Conservation (phyloP, 345 rosid genomes). For the Salix arbutifolia region DNA sequence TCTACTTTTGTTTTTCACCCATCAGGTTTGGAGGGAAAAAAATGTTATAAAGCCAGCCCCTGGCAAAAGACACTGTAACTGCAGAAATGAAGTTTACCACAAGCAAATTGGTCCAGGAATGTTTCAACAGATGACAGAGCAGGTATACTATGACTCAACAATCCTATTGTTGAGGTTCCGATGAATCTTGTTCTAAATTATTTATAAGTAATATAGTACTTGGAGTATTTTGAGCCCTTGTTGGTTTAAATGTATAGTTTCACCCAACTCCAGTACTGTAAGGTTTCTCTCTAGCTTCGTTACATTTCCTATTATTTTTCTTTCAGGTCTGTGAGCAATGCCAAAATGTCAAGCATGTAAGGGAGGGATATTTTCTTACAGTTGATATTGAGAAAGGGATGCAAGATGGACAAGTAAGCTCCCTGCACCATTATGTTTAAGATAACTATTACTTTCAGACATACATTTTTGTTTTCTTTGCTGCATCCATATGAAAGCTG, state of each 20-base stretch:
- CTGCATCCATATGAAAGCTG: not conserved
- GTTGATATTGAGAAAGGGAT: constrained; percentile 99
- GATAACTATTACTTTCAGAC: not conserved
- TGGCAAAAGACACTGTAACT: constrained; percentile 91
- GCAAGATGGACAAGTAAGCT: constrained; percentile 94
- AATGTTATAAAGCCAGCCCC: constrained; percentile 89
- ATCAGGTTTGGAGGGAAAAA: constrained; percentile 97
- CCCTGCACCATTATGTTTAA: not conserved
- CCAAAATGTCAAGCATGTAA: constrained; percentile 82
- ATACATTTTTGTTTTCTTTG: not conserved
- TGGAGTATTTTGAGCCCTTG: not conserved
- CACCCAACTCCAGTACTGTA: not conserved
- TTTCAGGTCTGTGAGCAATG: constrained; percentile 94
- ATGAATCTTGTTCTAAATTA: not conserved
- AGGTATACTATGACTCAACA: constrained; percentile 37
- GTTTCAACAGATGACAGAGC: constrained; percentile 99
- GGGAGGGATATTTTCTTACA: constrained; percentile 86
- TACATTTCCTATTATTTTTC: constrained; percentile 9
- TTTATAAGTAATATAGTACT: not conserved
- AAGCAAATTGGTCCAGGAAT: constrained; percentile 99
- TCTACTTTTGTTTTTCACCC: constrained; percentile 5
- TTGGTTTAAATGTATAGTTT: not conserved
- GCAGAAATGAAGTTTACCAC: constrained; percentile 97
- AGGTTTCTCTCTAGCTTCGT: not conserved
- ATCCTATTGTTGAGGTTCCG: not conserved